phyloP scores from a whole-genome alignment of 805 yeast genomes.

The Dipodascus geniculatus region DNA sequence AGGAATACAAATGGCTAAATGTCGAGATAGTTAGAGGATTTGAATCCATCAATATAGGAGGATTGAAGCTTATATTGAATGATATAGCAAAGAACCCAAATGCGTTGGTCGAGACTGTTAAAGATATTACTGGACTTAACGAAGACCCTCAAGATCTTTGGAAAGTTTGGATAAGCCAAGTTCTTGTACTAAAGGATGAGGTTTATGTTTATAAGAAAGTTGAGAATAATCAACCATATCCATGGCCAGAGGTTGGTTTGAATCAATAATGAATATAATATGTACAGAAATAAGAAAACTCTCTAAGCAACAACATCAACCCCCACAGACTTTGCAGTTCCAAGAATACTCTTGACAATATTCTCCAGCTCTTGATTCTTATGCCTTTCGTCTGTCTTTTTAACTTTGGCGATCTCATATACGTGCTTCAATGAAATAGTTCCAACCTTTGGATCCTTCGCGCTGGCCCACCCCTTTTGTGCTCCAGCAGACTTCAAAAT shows the following conservation, averaged over 20 bases:
- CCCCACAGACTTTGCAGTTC: slow-evolving; percentile 86
- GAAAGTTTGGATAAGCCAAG: slow-evolving; percentile 11
- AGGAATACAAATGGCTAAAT: slow-evolving; percentile 31
- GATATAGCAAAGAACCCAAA: neutral
- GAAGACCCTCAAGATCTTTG: neutral
- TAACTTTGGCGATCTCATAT: slow-evolving; percentile 89
- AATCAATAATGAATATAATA: too few species aligned
- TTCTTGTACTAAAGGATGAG: neutral
- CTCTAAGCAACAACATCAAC: slow-evolving; percentile 60
- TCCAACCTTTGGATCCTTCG: slow-evolving; percentile 38
- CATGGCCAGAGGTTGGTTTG: neutral
- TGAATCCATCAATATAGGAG: slow-evolving; percentile 28
- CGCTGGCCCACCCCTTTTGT: slow-evolving; percentile 62
- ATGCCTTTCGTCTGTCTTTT: slow-evolving; percentile 74
- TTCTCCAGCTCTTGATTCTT: slow-evolving; percentile 56
- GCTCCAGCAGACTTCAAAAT: slow-evolving; percentile 71
- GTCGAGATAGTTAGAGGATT: slow-evolving; percentile 31
- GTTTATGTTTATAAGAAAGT: neutral
- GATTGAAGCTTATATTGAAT: neutral
- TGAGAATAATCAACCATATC: neutral
- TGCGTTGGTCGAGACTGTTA: neutral
- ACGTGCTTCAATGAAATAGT: slow-evolving; percentile 70
- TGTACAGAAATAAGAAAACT: too few species aligned
- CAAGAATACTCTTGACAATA: slow-evolving; percentile 70
- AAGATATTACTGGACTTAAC: neutral